Evolutionary conservation across 192 early-diverging fungal species (phyloP), one percentile per base, ranked within the genome.

Genomic region (Anaeromyces robustus): DNA sequence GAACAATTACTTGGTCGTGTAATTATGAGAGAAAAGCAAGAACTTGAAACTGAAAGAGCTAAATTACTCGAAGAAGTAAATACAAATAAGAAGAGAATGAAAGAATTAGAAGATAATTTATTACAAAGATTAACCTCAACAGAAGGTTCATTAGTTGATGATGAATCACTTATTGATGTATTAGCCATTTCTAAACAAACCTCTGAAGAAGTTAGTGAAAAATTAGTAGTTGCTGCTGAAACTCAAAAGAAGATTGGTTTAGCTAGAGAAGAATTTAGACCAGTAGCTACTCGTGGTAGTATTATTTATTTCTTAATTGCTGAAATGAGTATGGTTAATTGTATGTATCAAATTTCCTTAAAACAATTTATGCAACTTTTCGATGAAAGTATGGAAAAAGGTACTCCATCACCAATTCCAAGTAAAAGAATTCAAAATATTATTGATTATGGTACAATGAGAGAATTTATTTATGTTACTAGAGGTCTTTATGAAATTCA

Each of bases 251-350:
- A 92, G 79, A 92, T 92, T 81, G 82, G 87, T 32, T 81, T 86
- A 82, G 90, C 90, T 16, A 83, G 90, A 81, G 90, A 92, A 85
- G 90, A 92, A 81, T 92, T 90, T 80, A 82, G 90, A 32, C 90
- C 90, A 26, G 90, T 92, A 7, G 90, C 90, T 19, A 86, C 81
- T 29, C 87, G 90, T 6, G 90, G 90, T 13, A 86, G 84, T 68
- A 92, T 92, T 83, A 88, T 92, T 31, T 92, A 91, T 80, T 92
- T 91, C 84, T 83, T 92, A 83, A 91, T 92, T 85, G 89, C 90
- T 17, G 90, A 92, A 77, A 91, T 92, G 90, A 84, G 83, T 80
- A 91, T 91, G 90, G 90, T 92, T 31, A 91, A 91, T 43, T 85
- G 86, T 43, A 92, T 92, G 90, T 92, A 92, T 82, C 90, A 92